Conservation (phyloP, 257 asterid species). For the Primulina tabacum region DNA sequence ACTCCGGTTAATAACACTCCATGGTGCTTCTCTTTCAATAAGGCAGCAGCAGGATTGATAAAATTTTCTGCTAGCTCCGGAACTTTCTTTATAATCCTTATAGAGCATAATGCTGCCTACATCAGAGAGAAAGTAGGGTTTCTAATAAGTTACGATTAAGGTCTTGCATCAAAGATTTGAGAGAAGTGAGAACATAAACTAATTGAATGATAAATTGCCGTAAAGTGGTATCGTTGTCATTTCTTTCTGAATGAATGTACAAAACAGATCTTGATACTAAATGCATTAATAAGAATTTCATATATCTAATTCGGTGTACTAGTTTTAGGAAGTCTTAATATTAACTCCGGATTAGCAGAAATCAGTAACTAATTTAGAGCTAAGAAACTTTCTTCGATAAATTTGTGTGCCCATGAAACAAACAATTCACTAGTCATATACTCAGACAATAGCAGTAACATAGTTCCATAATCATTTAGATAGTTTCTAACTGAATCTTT, state of each 20-base stretch:
- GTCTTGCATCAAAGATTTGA: background rate
- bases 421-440: background rate
- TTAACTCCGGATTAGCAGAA: background rate
- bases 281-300: too few species aligned
- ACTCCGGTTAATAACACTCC: constrained; percentile 92
- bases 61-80: constrained; percentile 97
- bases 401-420: background rate
- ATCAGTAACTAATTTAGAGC: background rate
- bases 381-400: background rate
- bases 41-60: constrained; percentile 68
- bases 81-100: constrained; percentile 92
- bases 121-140: background rate
- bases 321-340: background rate
- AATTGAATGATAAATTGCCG: background rate
- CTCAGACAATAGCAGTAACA: background rate
- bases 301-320: background rate
- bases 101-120: constrained; percentile 95
- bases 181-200: background rate
- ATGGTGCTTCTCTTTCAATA: constrained; percentile 95
- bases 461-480: background rate
- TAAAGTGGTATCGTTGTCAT: background rate
- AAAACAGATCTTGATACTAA: too few species aligned
- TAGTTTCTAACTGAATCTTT: background rate
- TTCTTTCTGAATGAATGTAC: background rate
- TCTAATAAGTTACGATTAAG: background rate